Percentiles rank a stretch among this genome's conserved stretches.
phyloP scores from a whole-genome alignment of 2,329 filamentous ascomycete species.

The Claviceps sp. region DNA sequence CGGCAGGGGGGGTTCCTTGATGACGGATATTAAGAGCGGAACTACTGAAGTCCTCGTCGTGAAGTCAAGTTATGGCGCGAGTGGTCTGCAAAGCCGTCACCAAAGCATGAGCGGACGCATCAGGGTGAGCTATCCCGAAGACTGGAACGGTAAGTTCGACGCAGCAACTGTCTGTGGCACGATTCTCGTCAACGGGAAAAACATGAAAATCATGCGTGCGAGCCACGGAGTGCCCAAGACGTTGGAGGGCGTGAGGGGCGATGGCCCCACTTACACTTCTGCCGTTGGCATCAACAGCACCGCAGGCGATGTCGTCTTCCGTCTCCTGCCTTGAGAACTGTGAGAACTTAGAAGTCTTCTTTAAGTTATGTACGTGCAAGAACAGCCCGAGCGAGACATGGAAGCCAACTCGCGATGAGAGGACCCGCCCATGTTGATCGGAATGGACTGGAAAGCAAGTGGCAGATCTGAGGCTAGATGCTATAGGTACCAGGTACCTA shows the following conservation, averaged over 20 bases:
- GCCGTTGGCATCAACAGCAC: constrained; percentile 18
- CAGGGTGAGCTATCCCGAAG: constrained; percentile 29
- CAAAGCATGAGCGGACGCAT: constrained; percentile 30
- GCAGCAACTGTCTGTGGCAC: constrained; percentile 27
- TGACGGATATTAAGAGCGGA: constrained; percentile 33
- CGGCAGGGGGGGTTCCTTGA: constrained; percentile 14
- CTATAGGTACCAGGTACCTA: too few relatives aligned
- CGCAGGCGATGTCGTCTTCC: constrained; percentile 17
- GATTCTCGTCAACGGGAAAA: constrained; percentile 27
- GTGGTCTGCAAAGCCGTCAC: constrained; percentile 28
- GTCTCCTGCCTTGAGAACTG: constrained; percentile 7
- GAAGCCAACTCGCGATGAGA: too few relatives aligned
- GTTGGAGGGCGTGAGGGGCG: constrained; percentile 28
- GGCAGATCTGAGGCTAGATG: too few relatives aligned
- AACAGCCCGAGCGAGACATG: too few relatives aligned
- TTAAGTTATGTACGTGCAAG: too few relatives aligned
- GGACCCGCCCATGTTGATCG: too few relatives aligned
- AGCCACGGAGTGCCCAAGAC: constrained; percentile 20
- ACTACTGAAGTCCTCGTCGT: constrained; percentile 17
- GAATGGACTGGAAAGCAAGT: too few relatives aligned
- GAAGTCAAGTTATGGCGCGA: constrained; percentile 14
- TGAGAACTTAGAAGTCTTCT: too few relatives aligned
- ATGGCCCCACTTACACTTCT: constrained; percentile 15
- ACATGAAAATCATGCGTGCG: constrained; percentile 23
- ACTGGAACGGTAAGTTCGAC: constrained; percentile 34